Evolutionary conservation across 805 yeast genomes (phyloP), one percentile per base, ranked within the genome.

Genomic region (Pichia manshurica): DNA sequence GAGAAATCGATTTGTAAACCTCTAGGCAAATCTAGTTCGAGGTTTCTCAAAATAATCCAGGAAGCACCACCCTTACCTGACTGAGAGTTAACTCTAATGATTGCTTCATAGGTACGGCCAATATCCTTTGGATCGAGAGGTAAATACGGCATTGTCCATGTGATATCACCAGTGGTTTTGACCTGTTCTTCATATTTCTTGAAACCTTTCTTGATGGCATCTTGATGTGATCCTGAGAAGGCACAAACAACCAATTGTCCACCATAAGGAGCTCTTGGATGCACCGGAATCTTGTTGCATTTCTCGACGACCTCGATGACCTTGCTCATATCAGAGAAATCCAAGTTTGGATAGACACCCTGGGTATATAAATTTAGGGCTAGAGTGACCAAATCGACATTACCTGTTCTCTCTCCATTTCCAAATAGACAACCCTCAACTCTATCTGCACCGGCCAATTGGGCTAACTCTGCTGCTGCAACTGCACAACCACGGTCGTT

Each of bases 101-200:
- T 85, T n/a, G 95, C 93, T 67, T 87, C 95, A 68, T 87, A 87
- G n/a, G 84, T 84, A 64, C 93, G 78, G 44, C 95, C 95, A 57
- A 86, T 82, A 63, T 87, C 95, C 56, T 77, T 73, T 40, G 95
- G 95, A 62, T 86, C 95, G 60, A 87, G 73, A 25, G 95, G 95
- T 56, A 86, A 73, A 67, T 86, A 86, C 17, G 95, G 95, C 49
- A 86, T 72, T 57, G 76, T 72, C 95, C 95, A 86, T 45, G 63
- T 64, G 39, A 64, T 56, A 49, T 69, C 67, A 19, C 54, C 56
- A 25, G 51, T 46, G 13, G 64, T 63, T 39, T 61, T 59, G 36
- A 66, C 66, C 42, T 63, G 57, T 47, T 69, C 66, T 47, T 70
- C 68, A 56, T 78, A 72, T 17, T 61, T 64, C 21, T 73, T 71